Base-by-base conservation (phyloP, 768 basidiomycete species). In the Leucogyrophana mollusca region DNA sequence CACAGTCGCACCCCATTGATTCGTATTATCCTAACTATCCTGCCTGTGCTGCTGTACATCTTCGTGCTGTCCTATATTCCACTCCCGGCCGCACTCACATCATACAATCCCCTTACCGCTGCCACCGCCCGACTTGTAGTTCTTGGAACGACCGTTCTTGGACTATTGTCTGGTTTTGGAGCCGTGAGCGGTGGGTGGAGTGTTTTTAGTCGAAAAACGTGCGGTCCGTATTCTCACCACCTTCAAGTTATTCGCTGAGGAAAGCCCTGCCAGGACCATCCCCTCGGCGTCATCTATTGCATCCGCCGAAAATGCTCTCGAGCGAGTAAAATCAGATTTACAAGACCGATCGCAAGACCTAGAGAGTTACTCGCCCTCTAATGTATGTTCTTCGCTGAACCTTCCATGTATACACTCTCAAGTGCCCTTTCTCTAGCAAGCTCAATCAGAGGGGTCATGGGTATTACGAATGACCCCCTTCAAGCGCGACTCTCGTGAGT, bases 141-240 rank as follows among this genome's bases (percentile, higher is more conserved):
- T 16, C 65, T 92, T 17, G 90, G 90, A 2, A 90, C 85, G 0
- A 72, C 83, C 23, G 77, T 90, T 46, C 80, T 93, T n/a, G 90
- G 90, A 4, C 59, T 83, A 3, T 71, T 93, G 4, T 89, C 90
- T 1, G 90, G 90, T 0, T 85, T 89, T 50, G 89, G 89, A 51
- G 83, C 87, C 3, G 72, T 87, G 39, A 81, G 75, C 51, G 83
- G 78, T 37, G 76, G 80, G 0, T 87, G 87, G 85, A 66, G 54
- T 8, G 43, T 45, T 39, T 59, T 64, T 55, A 21, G 48, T 30
- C 55, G 47, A 37, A 43, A 43, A 50, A 52, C 52, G 62, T 64
- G 53, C 49, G 62, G 59, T 39, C n/a, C 46, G 27, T 43, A 42
- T 41, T 30, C 21, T 22, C 16, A 10, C 41, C 44, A 45, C 7